Base-by-base conservation (phyloP, 139 green algal species). In the Volvox reticuliferus region DNA sequence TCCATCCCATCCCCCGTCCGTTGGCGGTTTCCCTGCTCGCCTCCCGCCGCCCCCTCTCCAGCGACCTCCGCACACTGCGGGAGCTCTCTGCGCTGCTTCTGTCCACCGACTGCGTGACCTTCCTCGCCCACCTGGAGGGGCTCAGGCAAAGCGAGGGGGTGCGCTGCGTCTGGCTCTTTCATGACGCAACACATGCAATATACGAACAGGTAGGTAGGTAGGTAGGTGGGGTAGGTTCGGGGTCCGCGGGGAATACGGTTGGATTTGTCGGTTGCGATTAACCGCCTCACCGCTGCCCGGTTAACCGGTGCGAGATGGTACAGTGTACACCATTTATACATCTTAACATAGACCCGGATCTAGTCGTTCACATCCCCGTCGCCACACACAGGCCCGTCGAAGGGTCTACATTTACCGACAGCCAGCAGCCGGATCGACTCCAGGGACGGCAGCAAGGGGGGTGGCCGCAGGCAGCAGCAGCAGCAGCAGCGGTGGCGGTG, bases 1-100 rank as follows among this genome's bases (percentile, higher is more conserved):
- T n/a, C 44, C 44, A 55, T 55, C 44, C 44, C 44, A 55, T n/a
- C n/a, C n/a, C n/a, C n/a, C n/a, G n/a, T n/a, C n/a, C n/a, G n/a
- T n/a, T n/a, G n/a, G n/a, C n/a, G n/a, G n/a, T 2, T 73, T 28
- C 12, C 65, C 12, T 28, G 21, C 12, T 73, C 2, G 65, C 65
- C 65, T 28, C 65, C 65, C 6, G 9, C 65, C 65, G 12, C 21
- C 65, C 65, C 24, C 21, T 28, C 65, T 12, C 65, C 55, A 92
- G 32, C 44, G 98, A 99, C 91, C 92, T 99, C 80, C 82, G 91
- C 24, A 99, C 97, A 16, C 93, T 99, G 73, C 93, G 98, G 18
- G 91, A 95, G 35, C 90, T 99, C 76, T 94, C 94, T 0, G 33
- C 79, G 18, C 94, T 94, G 80, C 94, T 99, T 61, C 92, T 98